Conservation (phyloP, 306 rosid species). For the Pueraria montana region DNA sequence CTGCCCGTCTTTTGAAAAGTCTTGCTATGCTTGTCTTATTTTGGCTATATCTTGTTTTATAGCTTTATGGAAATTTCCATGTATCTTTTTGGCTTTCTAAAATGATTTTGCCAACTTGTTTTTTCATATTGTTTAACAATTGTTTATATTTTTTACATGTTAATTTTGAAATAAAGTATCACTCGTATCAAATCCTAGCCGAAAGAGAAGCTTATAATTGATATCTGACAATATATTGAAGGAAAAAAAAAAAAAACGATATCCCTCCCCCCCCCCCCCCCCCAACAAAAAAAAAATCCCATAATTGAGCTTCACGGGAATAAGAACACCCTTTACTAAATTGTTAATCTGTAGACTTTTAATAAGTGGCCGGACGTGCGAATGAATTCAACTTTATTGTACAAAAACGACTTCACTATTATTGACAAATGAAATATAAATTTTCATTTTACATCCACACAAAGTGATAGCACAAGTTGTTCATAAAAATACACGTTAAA, state of each 20-base stretch:
- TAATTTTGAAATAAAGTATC: not conserved
- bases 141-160: not conserved
- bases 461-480: conserved; percentile 16
- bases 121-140: not conserved
- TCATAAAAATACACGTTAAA: not conserved
- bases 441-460: not conserved
- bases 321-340: conserved; percentile 4
- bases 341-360: conserved; percentile 12
- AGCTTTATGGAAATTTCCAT: conserved; percentile 28
- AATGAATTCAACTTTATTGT: conserved; percentile 24
- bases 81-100: not conserved
- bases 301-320: conserved; percentile 21
- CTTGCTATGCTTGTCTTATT: not conserved
- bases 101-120: not conserved
- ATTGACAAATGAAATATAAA: conserved; percentile 33
- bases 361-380: conserved; percentile 10
- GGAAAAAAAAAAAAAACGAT: not conserved
- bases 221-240: not conserved
- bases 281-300: not conserved
- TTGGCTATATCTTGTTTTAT: not conserved
- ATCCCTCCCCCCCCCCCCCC: too few species aligned
- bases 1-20: not conserved
- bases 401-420: conserved; percentile 15
- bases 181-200: not conserved
- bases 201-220: not conserved